A percentile compares a stretch with the other conserved stretches of the same genome.
These are phyloP conservation scores for Nepenthes gracilis DNA, from an alignment of 148 eudicot genomes.

Conservation along the genomic window DNA sequence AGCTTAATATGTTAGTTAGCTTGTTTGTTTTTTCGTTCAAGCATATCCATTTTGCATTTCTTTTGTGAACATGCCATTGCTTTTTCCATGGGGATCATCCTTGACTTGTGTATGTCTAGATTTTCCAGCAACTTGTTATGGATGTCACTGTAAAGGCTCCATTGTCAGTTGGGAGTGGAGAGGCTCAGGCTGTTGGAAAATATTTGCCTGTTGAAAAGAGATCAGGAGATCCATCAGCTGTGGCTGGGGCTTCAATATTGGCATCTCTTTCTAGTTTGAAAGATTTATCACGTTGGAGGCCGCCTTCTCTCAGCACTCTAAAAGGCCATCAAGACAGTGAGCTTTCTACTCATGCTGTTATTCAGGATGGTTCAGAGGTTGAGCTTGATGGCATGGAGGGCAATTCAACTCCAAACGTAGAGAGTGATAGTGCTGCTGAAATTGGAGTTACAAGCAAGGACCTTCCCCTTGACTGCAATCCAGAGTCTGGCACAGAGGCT, in stretches of 20 bases:
- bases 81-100: constrained; percentile 9
- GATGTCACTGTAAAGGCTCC: constrained; percentile 53
- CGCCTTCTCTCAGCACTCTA: constrained; percentile 34
- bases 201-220: constrained; percentile 47
- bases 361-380: constrained; percentile 52
- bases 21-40: neutral
- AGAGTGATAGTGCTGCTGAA: constrained; percentile 42
- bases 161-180: constrained; percentile 39
- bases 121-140: constrained; percentile 51
- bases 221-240: constrained; percentile 76
- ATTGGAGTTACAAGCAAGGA: constrained; percentile 39
- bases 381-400: constrained; percentile 69
- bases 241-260: constrained; percentile 75
- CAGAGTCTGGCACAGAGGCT: constrained; percentile 40
- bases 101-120: constrained; percentile 33
- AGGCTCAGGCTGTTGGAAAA: constrained; percentile 39
- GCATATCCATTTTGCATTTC: neutral
- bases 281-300: constrained; percentile 48
- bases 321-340: constrained; percentile 45
- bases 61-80: neutral
- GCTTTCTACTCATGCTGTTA: constrained; percentile 40
- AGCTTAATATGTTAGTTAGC: neutral
- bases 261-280: constrained; percentile 72
- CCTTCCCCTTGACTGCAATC: constrained; percentile 35
- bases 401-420: constrained; percentile 48